A percentile compares a stretch with the other conserved stretches of the same genome.
These are phyloP conservation scores for Arabidopsis hybrid DNA, from an alignment of 441 rosid genomes.

Conservation along the genomic window DNA sequence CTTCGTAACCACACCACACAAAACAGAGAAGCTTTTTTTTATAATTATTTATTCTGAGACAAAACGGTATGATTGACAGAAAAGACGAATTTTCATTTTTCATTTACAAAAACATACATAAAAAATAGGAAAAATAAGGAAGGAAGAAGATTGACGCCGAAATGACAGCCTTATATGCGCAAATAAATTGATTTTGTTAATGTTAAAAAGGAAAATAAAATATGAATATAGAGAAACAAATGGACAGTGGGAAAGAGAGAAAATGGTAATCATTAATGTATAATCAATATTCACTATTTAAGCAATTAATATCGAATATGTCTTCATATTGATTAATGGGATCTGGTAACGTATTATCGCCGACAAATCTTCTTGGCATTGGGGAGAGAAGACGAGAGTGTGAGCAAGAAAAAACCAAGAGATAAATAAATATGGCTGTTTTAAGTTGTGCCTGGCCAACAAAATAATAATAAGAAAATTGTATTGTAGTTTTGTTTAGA, in stretches of 20 bases:
- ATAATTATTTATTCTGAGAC: conserved; percentile 28
- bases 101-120: conserved; percentile 21
- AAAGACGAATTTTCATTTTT: conserved; percentile 29
- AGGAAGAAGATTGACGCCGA: conserved; percentile 44
- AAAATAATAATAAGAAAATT: not conserved
- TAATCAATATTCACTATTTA: conserved; percentile 20
- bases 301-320: conserved; percentile 28
- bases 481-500: conserved; percentile 34
- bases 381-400: conserved; percentile 18
- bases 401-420: conserved; percentile 5
- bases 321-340: conserved; percentile 25
- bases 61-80: conserved; percentile 32
- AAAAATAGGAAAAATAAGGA: conserved; percentile 30
- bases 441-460: conserved; percentile 39
- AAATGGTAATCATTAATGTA: conserved; percentile 27
- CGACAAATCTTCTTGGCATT: conserved; percentile 41
- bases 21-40: conserved; percentile 30
- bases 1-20: conserved; percentile 29
- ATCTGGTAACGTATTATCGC: conserved; percentile 39
- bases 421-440: conserved; percentile 29
- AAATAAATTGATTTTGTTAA: conserved; percentile 30
- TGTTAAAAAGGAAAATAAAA: conserved; percentile 4
- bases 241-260: conserved; percentile 19
- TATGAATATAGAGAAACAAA: not conserved
- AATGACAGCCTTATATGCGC: conserved; percentile 43